Conservation (phyloP, 306 rosid genomes). For the Cyclanthera cordifolia region DNA sequence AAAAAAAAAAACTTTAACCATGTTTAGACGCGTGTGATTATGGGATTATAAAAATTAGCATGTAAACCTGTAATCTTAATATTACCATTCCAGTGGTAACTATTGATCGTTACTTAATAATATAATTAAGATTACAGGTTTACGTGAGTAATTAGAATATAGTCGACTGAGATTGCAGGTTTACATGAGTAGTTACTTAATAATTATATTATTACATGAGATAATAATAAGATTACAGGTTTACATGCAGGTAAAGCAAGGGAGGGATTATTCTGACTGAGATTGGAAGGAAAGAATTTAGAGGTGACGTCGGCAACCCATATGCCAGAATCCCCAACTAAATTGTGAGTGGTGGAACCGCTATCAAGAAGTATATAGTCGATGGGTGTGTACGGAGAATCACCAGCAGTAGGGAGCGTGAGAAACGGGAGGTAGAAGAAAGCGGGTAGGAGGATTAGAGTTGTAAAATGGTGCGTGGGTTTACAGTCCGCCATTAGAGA, state of each 20-base stretch:
- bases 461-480: neutral
- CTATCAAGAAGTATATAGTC: constrained; percentile 5
- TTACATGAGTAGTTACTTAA: too few relatives aligned
- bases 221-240: too few relatives aligned
- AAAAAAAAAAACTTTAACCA: too few relatives aligned
- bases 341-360: constrained; percentile 5
- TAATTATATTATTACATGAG: too few relatives aligned
- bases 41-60: too few relatives aligned
- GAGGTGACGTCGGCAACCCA: constrained; percentile 12
- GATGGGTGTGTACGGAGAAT: neutral
- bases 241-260: neutral
- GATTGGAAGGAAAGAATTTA: neutral
- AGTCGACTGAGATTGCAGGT: too few relatives aligned
- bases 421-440: neutral
- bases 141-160: too few relatives aligned
- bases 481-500: neutral
- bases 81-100: too few relatives aligned
- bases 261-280: neutral
- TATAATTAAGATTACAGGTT: too few relatives aligned
- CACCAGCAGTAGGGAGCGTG: neutral
- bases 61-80: too few relatives aligned
- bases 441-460: neutral
- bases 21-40: too few relatives aligned
- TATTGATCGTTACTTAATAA: too few relatives aligned
- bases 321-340: neutral